Evolutionary conservation across 208 protist species (phyloP).

Genomic region (Balamuthia mandrillaris): DNA sequence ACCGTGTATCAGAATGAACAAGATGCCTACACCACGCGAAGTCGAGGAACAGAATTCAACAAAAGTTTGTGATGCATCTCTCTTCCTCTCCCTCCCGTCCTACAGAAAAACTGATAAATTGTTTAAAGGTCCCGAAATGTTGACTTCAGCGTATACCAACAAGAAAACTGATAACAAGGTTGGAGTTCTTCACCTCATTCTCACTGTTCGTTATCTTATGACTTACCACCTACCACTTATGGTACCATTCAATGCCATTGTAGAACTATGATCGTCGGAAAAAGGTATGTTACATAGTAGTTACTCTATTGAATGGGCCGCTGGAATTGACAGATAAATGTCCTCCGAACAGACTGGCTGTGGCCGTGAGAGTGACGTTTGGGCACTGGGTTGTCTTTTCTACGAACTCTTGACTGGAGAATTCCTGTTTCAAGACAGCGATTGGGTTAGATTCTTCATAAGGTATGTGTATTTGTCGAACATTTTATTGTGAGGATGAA

Average conservation of each 20-base stretch:
- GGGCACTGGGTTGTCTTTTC: slow-evolving; percentile 73
- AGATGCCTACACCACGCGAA: slow-evolving; percentile 67
- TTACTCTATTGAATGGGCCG: background rate
- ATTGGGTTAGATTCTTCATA: slow-evolving; percentile 39
- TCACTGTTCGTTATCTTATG: no score
- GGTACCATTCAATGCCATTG: no score
- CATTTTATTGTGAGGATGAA: background rate
- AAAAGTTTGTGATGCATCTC: slow-evolving; percentile 71
- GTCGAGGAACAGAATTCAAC: slow-evolving; percentile 76
- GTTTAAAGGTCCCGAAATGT: slow-evolving; percentile 58
- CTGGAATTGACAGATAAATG: background rate
- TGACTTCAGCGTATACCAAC: slow-evolving; percentile 66
- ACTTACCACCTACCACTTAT: no score
- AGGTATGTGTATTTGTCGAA: background rate
- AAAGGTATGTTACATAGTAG: background rate
- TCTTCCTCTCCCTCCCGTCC: background rate
- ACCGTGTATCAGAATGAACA: slow-evolving; percentile 62
- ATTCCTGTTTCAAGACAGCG: slow-evolving; percentile 69
- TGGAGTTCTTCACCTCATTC: no score
- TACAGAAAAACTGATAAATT: background rate
- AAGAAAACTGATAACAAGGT: slow-evolving; percentile 58
- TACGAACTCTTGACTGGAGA: slow-evolving; percentile 75
- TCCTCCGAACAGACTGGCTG: background rate
- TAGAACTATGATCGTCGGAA: slow-evolving; percentile 35
- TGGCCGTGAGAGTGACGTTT: slow-evolving; percentile 67